Conservation (phyloP, 2,329 filamentous ascomycete genomes). For the Didymella exigua region DNA sequence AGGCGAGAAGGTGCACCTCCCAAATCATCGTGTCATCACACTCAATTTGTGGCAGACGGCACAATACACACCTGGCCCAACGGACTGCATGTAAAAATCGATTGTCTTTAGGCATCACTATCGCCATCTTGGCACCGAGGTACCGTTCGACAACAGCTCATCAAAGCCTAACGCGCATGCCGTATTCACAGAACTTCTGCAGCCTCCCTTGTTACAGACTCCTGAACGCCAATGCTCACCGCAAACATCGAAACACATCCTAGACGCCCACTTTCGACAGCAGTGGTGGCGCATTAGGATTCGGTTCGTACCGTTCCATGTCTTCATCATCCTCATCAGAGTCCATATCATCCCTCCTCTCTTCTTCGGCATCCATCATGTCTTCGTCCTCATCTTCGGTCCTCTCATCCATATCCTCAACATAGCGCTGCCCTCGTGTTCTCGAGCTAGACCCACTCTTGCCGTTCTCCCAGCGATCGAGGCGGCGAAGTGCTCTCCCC, state of each 20-base stretch:
- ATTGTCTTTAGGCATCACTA: neutral
- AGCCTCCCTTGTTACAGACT: neutral
- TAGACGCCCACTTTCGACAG: slow-evolving; percentile 1
- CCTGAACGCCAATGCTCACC: neutral
- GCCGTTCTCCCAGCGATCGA: slow-evolving; percentile 71
- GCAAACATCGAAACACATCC: neutral
- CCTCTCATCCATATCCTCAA: slow-evolving; percentile 8
- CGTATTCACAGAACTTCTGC: neutral
- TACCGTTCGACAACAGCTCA: neutral
- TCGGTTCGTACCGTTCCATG: slow-evolving; percentile 27
- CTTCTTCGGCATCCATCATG: slow-evolving; percentile 34
- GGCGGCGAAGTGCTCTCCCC: slow-evolving; percentile 65
- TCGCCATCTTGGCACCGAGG: neutral
- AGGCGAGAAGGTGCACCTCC: too few species aligned
- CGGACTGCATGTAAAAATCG: neutral
- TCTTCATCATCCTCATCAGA: slow-evolving; percentile 40
- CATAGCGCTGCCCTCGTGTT: neutral
- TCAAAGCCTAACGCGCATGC: neutral
- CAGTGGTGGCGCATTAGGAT: neutral
- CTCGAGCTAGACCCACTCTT: slow-evolving; percentile 22
- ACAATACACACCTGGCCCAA: neutral
- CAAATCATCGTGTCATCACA: too few species aligned
- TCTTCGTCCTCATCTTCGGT: slow-evolving; percentile 37
- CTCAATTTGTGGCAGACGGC: too few species aligned
- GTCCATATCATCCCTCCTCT: slow-evolving; percentile 39